Conservation (phyloP, 2,329 filamentous ascomycete species). For the Fusarium nygamai region DNA sequence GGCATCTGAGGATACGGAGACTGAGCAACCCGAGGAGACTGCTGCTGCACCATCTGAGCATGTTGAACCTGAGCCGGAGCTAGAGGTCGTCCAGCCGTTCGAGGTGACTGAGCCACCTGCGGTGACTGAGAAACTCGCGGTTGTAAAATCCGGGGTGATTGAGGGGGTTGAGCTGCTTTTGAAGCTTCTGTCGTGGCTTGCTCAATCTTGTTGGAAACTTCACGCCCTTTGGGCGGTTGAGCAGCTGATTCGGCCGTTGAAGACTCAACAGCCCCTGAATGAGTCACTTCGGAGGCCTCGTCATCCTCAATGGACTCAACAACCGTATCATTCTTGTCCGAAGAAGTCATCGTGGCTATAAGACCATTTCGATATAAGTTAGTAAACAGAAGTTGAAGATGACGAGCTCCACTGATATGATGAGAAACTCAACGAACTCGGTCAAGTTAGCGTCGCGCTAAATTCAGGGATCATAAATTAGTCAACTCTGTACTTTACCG, state of each 20-base stretch:
- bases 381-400: not conserved
- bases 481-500: not conserved
- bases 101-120: not conserved
- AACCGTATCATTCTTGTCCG: not conserved
- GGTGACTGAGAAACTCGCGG: not conserved
- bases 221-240: not conserved
- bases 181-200: not conserved
- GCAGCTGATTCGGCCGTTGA: not conserved
- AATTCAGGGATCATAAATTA: not conserved
- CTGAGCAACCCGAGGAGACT: not conserved
- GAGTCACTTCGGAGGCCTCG: not conserved
- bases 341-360: not conserved
- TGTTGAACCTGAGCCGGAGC: not conserved
- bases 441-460: slow-evolving; percentile 1
- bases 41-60: not conserved
- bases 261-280: not conserved
- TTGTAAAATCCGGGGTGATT: not conserved
- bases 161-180: not conserved
- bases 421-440: slow-evolving; percentile 3
- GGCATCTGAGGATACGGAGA: not conserved
- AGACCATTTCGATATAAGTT: not conserved
- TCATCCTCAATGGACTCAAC: not conserved
- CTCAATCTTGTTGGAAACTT: not conserved
- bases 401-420: not conserved
- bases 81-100: not conserved